A percentile compares a stretch with the other conserved stretches of the same genome.
Conservation (phyloP, 2,329 filamentous ascomycete species). For the Pseudocercospora crystallina region DNA sequence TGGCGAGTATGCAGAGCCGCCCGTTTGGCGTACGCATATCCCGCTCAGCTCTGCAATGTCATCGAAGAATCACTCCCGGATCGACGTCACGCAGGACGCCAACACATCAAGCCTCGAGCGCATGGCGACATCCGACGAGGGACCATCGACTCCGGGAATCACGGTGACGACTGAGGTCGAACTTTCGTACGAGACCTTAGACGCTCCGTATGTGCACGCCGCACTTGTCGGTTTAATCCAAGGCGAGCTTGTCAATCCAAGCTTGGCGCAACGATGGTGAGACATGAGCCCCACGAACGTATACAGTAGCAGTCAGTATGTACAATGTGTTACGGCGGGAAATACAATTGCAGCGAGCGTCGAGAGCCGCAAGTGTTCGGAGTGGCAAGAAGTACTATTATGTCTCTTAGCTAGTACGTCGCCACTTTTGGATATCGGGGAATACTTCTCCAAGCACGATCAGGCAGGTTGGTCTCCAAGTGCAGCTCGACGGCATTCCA, state of each 20-base stretch:
- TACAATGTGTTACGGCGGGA: too few relatives aligned
- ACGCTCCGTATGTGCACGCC: constrained; percentile 30
- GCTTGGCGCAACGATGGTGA: constrained; percentile 5
- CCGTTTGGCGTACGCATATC: constrained; percentile 12
- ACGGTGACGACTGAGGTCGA: constrained; percentile 20
- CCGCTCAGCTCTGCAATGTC: constrained; percentile 3
- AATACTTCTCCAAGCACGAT: constrained; percentile 20
- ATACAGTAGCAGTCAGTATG: too few relatives aligned
- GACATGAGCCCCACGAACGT: too few relatives aligned
- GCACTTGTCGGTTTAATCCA: constrained; percentile 31
- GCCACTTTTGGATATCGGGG: constrained; percentile 1
- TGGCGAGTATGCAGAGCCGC: constrained; percentile 5
- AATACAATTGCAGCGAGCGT: too few relatives aligned
- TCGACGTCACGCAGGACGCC: constrained; percentile 6
- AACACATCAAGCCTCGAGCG: constrained; percentile 18
- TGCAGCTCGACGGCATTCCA: too few relatives aligned
- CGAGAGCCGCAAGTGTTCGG: too few relatives aligned
- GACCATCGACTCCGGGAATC: constrained; percentile 4
- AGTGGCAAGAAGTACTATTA: too few relatives aligned
- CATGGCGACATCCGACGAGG: constrained; percentile 12
- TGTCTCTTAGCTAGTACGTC: constrained; percentile 24
- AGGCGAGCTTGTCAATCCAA: constrained; percentile 25
- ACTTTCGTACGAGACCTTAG: constrained; percentile 16
- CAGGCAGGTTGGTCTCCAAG: too few relatives aligned
- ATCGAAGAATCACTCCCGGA: constrained; percentile 16